A percentile compares a stretch with the other conserved stretches of the same genome.
These are phyloP conservation scores for Jatropha podagrica DNA, from an alignment of 441 rosid genomes.

Conservation along the genomic window DNA sequence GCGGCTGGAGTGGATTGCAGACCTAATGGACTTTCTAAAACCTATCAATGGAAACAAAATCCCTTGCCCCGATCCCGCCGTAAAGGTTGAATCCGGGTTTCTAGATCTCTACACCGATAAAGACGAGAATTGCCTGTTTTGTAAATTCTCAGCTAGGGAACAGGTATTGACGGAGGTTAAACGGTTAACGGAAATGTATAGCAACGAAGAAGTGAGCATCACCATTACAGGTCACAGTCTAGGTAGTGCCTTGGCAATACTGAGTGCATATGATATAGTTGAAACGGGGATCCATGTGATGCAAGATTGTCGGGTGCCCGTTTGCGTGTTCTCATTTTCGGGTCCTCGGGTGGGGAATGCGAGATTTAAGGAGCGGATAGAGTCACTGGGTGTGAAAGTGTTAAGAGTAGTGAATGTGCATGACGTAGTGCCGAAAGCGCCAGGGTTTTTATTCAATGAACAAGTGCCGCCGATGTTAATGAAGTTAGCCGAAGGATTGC, in stretches of 20 bases:
- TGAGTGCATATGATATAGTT: constrained; percentile 62
- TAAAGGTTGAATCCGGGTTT: constrained; percentile 85
- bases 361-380: constrained; percentile 48
- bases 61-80: constrained; percentile 66
- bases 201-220: constrained; percentile 60
- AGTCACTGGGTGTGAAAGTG: constrained; percentile 58
- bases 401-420: constrained; percentile 69
- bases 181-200: constrained; percentile 47
- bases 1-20: constrained; percentile 74
- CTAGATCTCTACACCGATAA: constrained; percentile 66
- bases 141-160: constrained; percentile 49
- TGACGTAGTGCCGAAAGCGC: constrained; percentile 64
- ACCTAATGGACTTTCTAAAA: constrained; percentile 53
- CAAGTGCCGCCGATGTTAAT: constrained; percentile 37
- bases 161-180: constrained; percentile 58
- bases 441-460: constrained; percentile 72
- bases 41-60: constrained; percentile 45
- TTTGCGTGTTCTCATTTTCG: constrained; percentile 63
- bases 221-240: constrained; percentile 79
- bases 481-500: constrained; percentile 55
- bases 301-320: constrained; percentile 44
- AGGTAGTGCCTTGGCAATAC: constrained; percentile 56
- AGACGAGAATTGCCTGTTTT: constrained; percentile 42
- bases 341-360: constrained; percentile 80
- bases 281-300: constrained; percentile 53